Conservation (phyloP, 495 filamentous ascomycete species). For the Collariella sp. region DNA sequence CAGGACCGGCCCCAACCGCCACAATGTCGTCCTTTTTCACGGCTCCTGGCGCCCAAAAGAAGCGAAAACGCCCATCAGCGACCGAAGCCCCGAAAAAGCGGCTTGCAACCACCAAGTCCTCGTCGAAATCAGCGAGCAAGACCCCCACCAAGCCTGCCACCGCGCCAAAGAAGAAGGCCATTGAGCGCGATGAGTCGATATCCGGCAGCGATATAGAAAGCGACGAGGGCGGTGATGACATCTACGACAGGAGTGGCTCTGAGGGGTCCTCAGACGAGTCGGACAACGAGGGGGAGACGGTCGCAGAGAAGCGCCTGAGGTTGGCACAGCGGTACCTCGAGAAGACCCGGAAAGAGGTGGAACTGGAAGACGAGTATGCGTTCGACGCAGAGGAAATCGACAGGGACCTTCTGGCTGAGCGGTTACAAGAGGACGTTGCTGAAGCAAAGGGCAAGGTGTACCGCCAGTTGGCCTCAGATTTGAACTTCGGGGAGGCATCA, state of each 20-base stretch:
- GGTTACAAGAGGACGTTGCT: slow-evolving; percentile 85
- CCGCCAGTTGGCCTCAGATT: slow-evolving; percentile 60
- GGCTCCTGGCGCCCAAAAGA: slow-evolving; percentile 63
- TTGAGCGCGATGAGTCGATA: slow-evolving; percentile 64
- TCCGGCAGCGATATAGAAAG: slow-evolving; percentile 72
- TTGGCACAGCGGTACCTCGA: slow-evolving; percentile 90
- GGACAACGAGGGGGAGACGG: slow-evolving; percentile 65
- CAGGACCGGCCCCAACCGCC: slow-evolving; percentile 14
- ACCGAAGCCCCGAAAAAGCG: slow-evolving; percentile 39
- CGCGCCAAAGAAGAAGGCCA: slow-evolving; percentile 48
- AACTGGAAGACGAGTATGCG: slow-evolving; percentile 42
- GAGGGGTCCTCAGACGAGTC: slow-evolving; percentile 45
- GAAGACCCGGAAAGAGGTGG: slow-evolving; percentile 74
- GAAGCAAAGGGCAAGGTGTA: slow-evolving; percentile 88
- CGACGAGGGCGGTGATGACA: slow-evolving; percentile 26
- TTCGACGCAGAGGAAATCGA: slow-evolving; percentile 94
- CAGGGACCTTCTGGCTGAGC: slow-evolving; percentile 78
- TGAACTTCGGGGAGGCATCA: slow-evolving; percentile 53
- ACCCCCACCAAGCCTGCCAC: slow-evolving; percentile 32
- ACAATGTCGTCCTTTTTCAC: slow-evolving; percentile 85
- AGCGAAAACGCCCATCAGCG: slow-evolving; percentile 56
- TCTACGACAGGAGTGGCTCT: slow-evolving; percentile 34
- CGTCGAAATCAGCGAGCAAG: slow-evolving; percentile 38
- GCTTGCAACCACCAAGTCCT: slow-evolving; percentile 31
- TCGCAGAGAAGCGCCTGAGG: slow-evolving; percentile 74